These are phyloP conservation scores for Cardiospermum halicacabum DNA, from an alignment of 345 rosid genomes.

Conservation along the genomic window DNA sequence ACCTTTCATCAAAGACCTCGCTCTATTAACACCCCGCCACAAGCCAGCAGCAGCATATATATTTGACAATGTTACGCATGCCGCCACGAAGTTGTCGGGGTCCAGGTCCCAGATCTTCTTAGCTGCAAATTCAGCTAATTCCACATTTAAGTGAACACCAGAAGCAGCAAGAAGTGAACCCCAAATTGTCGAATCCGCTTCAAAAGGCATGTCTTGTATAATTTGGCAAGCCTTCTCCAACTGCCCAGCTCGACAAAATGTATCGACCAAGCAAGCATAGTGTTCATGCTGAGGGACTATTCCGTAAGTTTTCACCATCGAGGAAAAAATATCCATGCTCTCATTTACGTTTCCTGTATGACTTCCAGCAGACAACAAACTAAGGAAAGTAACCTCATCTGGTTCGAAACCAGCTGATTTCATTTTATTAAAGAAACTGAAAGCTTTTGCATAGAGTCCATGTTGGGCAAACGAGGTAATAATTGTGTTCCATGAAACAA, in stretches of 20 bases:
- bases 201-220: conserved; percentile 20
- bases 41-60: conserved; percentile 34
- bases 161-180: conserved; percentile 32
- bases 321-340: conserved; percentile 19
- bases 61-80: conserved; percentile 27
- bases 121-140: conserved; percentile 29
- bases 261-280: conserved; percentile 28
- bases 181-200: conserved; percentile 22
- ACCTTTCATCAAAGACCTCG: conserved; percentile 25
- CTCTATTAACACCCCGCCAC: conserved; percentile 28
- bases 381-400: conserved; percentile 31
- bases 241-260: conserved; percentile 31
- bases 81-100: conserved; percentile 19
- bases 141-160: conserved; percentile 19
- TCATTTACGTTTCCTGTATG: conserved; percentile 27
- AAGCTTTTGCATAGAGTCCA: conserved; percentile 21
- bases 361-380: conserved; percentile 27
- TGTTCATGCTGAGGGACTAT: conserved; percentile 22
- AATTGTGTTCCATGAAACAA: conserved; percentile 30
- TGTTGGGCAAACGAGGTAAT: conserved; percentile 27
- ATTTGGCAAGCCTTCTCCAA: conserved; percentile 27
- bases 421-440: conserved; percentile 21
- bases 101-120: conserved; percentile 21
- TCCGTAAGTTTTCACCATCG: conserved; percentile 21
- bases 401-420: conserved; percentile 16